Evolutionary conservation across 306 rosid species (phyloP), one percentile per base, ranked within the genome.

Genomic region (Sophora flavescens): DNA sequence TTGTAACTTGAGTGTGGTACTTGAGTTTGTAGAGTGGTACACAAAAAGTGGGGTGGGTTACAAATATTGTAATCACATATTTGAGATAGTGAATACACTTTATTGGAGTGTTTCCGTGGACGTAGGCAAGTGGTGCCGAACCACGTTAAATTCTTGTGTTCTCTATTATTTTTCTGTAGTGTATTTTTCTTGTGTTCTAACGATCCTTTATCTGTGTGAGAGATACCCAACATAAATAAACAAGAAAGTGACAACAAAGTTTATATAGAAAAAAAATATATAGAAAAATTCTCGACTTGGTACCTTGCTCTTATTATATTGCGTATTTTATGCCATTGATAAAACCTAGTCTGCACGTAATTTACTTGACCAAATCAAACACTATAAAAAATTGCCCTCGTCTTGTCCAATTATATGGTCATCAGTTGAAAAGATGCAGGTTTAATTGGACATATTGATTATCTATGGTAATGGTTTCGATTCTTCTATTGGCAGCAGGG

Each of bases 171-270:
- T n/a, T n/a, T n/a, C n/a, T n/a, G n/a, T n/a, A n/a, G n/a, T n/a
- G n/a, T n/a, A n/a, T n/a, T n/a, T n/a, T n/a, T n/a, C n/a, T n/a
- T n/a, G n/a, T n/a, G n/a, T n/a, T n/a, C n/a, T n/a, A n/a, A n/a
- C n/a, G n/a, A n/a, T n/a, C n/a, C n/a, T n/a, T n/a, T n/a, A n/a
- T n/a, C n/a, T n/a, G n/a, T n/a, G n/a, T n/a, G n/a, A n/a, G n/a
- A n/a, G n/a, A n/a, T n/a, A n/a, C n/a, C n/a, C n/a, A n/a, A n/a
- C n/a, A n/a, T n/a, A n/a, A 60, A 66, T 41, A 64, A 5, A 13
- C 26, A 71, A 51, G 51, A 45, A 84, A 66, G 59, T 61, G 76
- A 57, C 61, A 61, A 35, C 33, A 56, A 65, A 17, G 38, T 54
- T 63, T 45, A 51, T 14, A 16, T 52, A 17, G 73, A 30, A 42